Conservation (phyloP, 2,329 filamentous ascomycete genomes). For the Diaporthe longicolla region DNA sequence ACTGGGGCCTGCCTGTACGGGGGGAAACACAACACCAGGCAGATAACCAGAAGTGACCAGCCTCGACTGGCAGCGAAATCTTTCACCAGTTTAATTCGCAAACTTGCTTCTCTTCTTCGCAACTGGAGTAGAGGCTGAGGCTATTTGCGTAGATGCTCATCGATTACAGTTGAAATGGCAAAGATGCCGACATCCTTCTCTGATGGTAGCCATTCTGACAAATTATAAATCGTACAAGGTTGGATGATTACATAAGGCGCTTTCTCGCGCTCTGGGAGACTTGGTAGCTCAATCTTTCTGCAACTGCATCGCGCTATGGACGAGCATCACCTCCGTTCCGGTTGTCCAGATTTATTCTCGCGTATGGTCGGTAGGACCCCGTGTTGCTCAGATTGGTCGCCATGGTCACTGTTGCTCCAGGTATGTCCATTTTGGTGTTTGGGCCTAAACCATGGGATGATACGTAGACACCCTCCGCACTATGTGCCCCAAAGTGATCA, state of each 20-base stretch:
- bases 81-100: not conserved
- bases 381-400: not conserved
- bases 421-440: constrained; percentile 46
- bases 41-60: not conserved
- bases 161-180: not conserved
- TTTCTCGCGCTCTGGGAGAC: not conserved
- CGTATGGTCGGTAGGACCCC: not conserved
- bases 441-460: constrained; percentile 39
- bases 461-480: constrained; percentile 41
- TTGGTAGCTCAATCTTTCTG: not conserved
- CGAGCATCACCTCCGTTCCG: not conserved
- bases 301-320: not conserved
- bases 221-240: constrained; percentile 16
- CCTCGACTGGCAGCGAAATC: not conserved
- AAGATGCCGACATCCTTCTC: not conserved
- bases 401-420: constrained; percentile 32
- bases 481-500: constrained; percentile 40
- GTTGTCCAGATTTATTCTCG: not conserved
- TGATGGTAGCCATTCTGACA: not conserved
- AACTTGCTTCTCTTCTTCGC: not conserved
- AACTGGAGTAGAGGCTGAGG: too few species aligned
- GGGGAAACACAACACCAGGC: not conserved
- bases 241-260: constrained; percentile 22
- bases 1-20: not conserved
- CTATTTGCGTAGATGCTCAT: not conserved